Evolutionary conservation across 2,329 filamentous ascomycete species (phyloP).

Genomic region (Samsoniella hepiali): DNA sequence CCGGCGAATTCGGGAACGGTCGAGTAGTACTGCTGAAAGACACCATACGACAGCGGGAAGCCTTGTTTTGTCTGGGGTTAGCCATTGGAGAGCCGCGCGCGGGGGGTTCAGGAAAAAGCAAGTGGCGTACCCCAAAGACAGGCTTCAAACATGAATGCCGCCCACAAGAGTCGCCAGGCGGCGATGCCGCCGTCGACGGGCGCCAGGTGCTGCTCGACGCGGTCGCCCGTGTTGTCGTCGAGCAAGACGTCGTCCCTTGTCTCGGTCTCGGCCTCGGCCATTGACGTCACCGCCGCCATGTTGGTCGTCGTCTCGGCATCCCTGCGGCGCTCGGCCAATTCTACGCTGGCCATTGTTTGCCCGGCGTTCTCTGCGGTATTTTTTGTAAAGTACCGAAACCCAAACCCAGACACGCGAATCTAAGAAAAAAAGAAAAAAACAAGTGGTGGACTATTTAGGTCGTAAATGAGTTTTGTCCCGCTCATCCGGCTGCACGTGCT

Average conservation of each 20-base stretch:
- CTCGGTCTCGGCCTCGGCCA: not conserved
- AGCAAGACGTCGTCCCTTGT: not conserved
- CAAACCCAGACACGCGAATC: no score
- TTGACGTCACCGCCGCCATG: not conserved
- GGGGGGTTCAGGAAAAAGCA: not conserved
- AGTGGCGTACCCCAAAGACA: conserved; percentile 24
- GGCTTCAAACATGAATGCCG: conserved; percentile 26
- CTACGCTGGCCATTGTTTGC: not conserved
- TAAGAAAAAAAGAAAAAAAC: no score
- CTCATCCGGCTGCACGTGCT: no score
- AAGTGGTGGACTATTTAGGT: no score
- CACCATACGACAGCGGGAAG: conserved; percentile 29
- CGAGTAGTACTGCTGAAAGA: conserved; percentile 31
- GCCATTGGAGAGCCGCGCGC: not conserved
- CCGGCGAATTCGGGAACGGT: conserved; percentile 25
- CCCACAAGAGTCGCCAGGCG: conserved; percentile 25
- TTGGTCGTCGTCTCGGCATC: not conserved
- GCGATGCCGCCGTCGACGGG: conserved; percentile 26
- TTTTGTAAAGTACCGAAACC: no score
- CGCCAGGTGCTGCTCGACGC: conserved; percentile 7
- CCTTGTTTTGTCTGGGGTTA: conserved; percentile 19
- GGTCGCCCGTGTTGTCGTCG: not conserved
- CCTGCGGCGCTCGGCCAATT: not conserved
- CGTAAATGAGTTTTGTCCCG: no score
- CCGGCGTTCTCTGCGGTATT: no score